These are phyloP conservation scores for Penicillium canariense DNA, from an alignment of 495 filamentous ascomycete genomes.

Conservation along the genomic window DNA sequence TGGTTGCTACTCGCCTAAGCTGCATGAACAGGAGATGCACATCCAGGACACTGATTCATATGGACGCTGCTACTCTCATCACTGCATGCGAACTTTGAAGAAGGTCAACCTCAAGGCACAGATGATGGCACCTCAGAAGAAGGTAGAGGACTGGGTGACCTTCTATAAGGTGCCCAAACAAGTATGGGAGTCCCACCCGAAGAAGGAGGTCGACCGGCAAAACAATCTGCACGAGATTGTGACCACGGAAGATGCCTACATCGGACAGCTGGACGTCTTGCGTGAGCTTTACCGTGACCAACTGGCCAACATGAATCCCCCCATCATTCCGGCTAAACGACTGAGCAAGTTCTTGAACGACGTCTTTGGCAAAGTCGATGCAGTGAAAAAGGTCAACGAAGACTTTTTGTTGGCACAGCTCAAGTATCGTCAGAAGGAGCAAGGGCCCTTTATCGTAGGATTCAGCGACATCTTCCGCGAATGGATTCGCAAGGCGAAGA, in stretches of 20 bases:
- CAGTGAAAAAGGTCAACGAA: constrained; percentile 87
- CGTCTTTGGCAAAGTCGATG: constrained; percentile 89
- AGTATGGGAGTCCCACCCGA: constrained; percentile 60
- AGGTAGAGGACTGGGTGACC: constrained; percentile 81
- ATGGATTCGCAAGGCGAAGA: constrained; percentile 94
- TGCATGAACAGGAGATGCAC: constrained; percentile 81
- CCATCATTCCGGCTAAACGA: constrained; percentile 73
- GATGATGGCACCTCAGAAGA: constrained; percentile 63
- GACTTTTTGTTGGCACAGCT: constrained; percentile 92
- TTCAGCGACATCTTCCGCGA: constrained; percentile 98
- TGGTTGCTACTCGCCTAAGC: constrained; percentile 82
- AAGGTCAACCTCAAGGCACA: constrained; percentile 83
- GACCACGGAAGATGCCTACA: constrained; percentile 85
- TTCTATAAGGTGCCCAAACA: constrained; percentile 87
- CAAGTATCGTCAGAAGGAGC: constrained; percentile 95
- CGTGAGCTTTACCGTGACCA: constrained; percentile 83
- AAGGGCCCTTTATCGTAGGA: constrained; percentile 89
- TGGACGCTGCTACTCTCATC: constrained; percentile 87
- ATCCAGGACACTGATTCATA: constrained; percentile 59
- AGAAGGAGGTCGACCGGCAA: constrained; percentile 90
- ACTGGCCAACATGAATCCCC: constrained; percentile 67
- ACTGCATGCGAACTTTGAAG: constrained; percentile 90
- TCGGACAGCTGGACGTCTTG: constrained; percentile 82
- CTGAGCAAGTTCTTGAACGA: constrained; percentile 73
- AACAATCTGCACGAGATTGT: constrained; percentile 97